Conservation (phyloP, 75 land plant genomes). For the Cupressus sempervirens region DNA sequence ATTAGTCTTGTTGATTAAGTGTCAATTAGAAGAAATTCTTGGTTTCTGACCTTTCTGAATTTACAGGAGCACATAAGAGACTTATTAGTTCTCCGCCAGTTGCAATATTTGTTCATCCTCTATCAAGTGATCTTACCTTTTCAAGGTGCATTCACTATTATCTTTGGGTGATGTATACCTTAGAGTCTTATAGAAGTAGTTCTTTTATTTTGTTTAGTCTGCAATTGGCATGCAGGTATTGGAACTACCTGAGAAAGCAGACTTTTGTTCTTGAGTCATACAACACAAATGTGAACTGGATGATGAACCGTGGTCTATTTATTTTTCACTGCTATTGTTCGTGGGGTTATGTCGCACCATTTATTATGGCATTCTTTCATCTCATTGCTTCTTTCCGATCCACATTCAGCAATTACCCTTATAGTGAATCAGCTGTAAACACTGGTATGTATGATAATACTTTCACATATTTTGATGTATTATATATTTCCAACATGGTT, state of each 20-base stretch:
- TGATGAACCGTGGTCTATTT: constrained; percentile 92
- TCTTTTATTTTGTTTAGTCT: constrained; percentile 8
- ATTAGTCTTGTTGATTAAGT: neutral
- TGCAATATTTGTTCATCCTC: constrained; percentile 90
- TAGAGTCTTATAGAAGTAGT: neutral
- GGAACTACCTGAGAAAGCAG: constrained; percentile 99
- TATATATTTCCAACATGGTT: neutral
- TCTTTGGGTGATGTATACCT: neutral
- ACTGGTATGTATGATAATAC: constrained; percentile 19
- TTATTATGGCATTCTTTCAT: constrained; percentile 65
- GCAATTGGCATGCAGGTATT: constrained; percentile 55
- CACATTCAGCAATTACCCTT: constrained; percentile 19
- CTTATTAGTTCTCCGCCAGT: constrained; percentile 86
- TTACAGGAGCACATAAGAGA: constrained; percentile 67
- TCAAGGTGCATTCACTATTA: constrained; percentile 31
- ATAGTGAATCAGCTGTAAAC: constrained; percentile 21
- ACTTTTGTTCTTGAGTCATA: constrained; percentile 97
- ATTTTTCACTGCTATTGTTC: constrained; percentile 84
- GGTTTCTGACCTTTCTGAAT: constrained; percentile 5
- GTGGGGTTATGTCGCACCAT: constrained; percentile 90
- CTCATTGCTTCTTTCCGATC: constrained; percentile 51
- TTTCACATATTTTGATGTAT: neutral
- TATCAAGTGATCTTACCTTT: constrained; percentile 72
- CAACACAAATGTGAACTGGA: constrained; percentile 73
- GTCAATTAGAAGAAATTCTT: neutral